A percentile compares a stretch with the other conserved stretches of the same genome.
These are phyloP conservation scores for Geotrichum klebahnii DNA, from an alignment of 1,139 yeast species.

Conservation along the genomic window DNA sequence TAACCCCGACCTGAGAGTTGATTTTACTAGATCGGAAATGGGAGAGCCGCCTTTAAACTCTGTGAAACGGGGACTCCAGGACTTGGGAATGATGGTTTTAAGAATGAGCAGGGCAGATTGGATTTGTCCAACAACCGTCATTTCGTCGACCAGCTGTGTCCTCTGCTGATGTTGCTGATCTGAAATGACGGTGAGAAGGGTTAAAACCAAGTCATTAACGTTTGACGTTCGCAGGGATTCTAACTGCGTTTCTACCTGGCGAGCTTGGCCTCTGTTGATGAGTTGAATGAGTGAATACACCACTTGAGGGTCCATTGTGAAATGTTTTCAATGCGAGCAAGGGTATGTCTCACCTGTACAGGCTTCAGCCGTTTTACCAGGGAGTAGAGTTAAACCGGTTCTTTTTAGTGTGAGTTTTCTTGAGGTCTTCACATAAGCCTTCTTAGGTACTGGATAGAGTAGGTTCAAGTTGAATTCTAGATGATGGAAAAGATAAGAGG, in stretches of 20 bases:
- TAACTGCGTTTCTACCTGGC: slow-evolving; percentile 11
- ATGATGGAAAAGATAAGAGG: neutral
- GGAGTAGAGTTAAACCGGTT: neutral
- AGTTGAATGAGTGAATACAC: slow-evolving; percentile 13
- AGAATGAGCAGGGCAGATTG: slow-evolving; percentile 70
- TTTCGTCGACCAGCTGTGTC: neutral
- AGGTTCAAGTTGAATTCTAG: neutral
- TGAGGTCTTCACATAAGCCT: too few species aligned
- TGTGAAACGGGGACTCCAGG: slow-evolving; percentile 82
- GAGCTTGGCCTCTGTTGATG: slow-evolving; percentile 13
- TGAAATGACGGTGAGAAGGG: slow-evolving; percentile 6
- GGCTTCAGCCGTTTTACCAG: too few species aligned
- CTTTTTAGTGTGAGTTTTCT: too few species aligned
- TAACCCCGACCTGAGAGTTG: slow-evolving; percentile 48
- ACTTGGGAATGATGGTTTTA: slow-evolving; percentile 58
- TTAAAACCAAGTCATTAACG: slow-evolving; percentile 7
- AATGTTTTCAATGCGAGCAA: neutral
- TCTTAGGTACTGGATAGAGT: neutral
- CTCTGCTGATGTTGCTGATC: neutral
- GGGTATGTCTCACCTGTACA: neutral
- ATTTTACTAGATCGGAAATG: slow-evolving; percentile 51
- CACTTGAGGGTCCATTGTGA: slow-evolving; percentile 12
- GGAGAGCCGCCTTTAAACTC: slow-evolving; percentile 64
- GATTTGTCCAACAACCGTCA: slow-evolving; percentile 31
- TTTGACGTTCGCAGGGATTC: slow-evolving; percentile 11